A percentile compares a stretch with the other conserved stretches of the same genome.
phyloP scores from a whole-genome alignment of 2,329 filamentous ascomycete genomes.

The Colletotrichum caudatum region DNA sequence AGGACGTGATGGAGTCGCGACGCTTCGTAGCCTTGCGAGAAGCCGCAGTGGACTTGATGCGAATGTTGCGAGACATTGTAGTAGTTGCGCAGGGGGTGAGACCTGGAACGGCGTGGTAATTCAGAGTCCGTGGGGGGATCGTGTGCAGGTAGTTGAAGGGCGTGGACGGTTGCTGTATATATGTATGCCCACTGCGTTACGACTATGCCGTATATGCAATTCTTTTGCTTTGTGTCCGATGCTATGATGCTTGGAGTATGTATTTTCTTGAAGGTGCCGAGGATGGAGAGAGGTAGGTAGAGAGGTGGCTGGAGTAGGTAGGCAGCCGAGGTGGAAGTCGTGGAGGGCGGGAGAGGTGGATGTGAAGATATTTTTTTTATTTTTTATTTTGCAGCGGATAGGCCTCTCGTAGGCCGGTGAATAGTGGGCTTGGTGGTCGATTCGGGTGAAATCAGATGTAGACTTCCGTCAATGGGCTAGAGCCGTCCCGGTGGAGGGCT shows the following conservation, averaged over 20 bases:
- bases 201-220: background rate
- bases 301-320: background rate
- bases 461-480: slow-evolving; percentile 54
- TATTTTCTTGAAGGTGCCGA: background rate
- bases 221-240: background rate
- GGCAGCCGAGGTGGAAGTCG: slow-evolving; percentile 11
- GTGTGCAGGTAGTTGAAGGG: slow-evolving; percentile 18
- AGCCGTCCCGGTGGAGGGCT: slow-evolving; percentile 49
- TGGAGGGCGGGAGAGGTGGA: slow-evolving; percentile 14
- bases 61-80: slow-evolving; percentile 66
- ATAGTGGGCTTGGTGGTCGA: slow-evolving; percentile 31
- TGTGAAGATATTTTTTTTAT: slow-evolving; percentile 24
- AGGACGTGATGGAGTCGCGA: slow-evolving; percentile 64
- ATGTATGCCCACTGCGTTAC: background rate
- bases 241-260: background rate
- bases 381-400: slow-evolving; percentile 25
- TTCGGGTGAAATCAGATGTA: slow-evolving; percentile 50
- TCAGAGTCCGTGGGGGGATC: slow-evolving; percentile 28
- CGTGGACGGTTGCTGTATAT: slow-evolving; percentile 16
- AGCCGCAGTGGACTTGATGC: slow-evolving; percentile 59
- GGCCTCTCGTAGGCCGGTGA: slow-evolving; percentile 35
- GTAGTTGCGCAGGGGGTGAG: slow-evolving; percentile 39
- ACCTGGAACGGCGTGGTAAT: slow-evolving; percentile 38
- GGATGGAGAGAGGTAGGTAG: background rate
- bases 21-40: slow-evolving; percentile 61